phyloP scores from a whole-genome alignment of 371 early-diverging fungal species.

The Coemansia sp. region DNA sequence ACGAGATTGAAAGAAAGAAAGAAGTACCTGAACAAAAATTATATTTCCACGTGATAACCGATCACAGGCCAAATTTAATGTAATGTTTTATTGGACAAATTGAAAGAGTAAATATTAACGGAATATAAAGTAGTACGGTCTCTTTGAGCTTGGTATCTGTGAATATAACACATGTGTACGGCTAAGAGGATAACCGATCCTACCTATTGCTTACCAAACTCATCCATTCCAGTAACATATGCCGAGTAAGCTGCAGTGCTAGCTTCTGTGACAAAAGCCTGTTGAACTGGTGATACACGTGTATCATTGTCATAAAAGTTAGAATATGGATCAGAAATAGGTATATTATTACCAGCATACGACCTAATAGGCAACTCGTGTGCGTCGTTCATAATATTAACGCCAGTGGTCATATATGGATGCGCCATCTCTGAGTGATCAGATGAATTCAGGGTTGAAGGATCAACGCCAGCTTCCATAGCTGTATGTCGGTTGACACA shows the following conservation, averaged over 20 bases:
- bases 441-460: not conserved
- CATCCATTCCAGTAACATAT: too few relatives aligned
- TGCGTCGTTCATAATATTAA: not conserved
- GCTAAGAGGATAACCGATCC: too few relatives aligned
- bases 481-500: not conserved
- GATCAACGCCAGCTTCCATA: not conserved
- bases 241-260: too few relatives aligned
- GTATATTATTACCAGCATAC: not conserved
- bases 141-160: not conserved
- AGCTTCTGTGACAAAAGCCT: not conserved
- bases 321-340: not conserved
- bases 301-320: not conserved
- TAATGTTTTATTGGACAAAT: not conserved
- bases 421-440: not conserved
- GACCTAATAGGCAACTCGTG: not conserved
- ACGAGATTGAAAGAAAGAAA: not conserved
- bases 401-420: not conserved
- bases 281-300: not conserved
- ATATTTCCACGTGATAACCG: not conserved
- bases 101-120: not conserved
- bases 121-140: too few relatives aligned
- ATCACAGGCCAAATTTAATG: not conserved
- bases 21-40: not conserved
- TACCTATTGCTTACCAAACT: too few relatives aligned
- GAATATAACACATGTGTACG: too few relatives aligned